These are phyloP conservation scores for Calonectria henricotiae DNA, from an alignment of 2,329 filamentous ascomycete genomes.

Conservation along the genomic window DNA sequence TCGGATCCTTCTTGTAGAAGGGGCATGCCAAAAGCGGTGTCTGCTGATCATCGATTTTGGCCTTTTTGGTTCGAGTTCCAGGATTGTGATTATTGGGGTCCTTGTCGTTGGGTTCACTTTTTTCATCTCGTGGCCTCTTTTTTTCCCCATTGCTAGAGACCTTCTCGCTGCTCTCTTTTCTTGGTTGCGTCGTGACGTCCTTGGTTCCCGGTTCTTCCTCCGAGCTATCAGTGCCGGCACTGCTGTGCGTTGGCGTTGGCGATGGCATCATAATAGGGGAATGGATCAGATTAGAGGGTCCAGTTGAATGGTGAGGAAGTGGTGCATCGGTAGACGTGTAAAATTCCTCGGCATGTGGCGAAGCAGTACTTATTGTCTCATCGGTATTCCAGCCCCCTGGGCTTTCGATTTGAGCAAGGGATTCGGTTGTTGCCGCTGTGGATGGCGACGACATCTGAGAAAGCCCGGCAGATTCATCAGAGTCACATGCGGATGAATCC, in stretches of 20 bases:
- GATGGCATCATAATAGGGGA: background rate
- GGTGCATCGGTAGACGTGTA: background rate
- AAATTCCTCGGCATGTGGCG: background rate
- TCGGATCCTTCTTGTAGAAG: slow-evolving; percentile 33
- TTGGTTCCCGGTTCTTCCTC: background rate
- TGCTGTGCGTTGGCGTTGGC: background rate
- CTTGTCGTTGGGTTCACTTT: background rate
- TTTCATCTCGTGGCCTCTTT: slow-evolving; percentile 11
- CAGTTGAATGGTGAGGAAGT: background rate
- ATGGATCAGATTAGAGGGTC: background rate
- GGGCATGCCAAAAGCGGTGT: slow-evolving; percentile 24
- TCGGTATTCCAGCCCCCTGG: background rate
- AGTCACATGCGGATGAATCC: background rate
- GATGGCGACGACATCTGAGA: background rate
- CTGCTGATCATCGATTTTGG: slow-evolving; percentile 23
- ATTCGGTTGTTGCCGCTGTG: slow-evolving; percentile 7
- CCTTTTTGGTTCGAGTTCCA: slow-evolving; percentile 15
- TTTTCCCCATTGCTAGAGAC: slow-evolving; percentile 4
- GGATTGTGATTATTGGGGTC: slow-evolving; percentile 8
- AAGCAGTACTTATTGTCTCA: background rate
- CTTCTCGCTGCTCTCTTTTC: background rate
- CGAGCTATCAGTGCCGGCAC: background rate
- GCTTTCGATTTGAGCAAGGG: background rate
- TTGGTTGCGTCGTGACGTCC: background rate
- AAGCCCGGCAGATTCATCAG: background rate